Percentiles rank a stretch among this genome's conserved stretches.
Evolutionary conservation across 1,284 basidiomycete species (phyloP).

Genomic region (Leccinum pachyderme): DNA sequence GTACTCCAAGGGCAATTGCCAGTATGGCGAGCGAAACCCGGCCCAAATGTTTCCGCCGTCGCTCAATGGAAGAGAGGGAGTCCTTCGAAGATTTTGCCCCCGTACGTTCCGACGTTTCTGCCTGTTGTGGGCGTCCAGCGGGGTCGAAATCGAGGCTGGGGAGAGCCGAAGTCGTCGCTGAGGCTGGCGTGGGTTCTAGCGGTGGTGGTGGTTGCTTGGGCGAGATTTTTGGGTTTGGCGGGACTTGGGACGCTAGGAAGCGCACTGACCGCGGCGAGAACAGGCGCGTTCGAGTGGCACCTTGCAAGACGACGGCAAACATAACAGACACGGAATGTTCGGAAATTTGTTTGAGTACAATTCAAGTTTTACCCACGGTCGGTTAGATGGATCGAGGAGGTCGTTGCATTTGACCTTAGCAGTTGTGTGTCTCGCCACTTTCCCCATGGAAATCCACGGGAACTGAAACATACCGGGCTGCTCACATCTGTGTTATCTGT

Average conservation of each 20-base stretch:
- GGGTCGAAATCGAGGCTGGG: conserved; percentile 61
- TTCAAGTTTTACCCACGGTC: no score
- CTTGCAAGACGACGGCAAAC: conserved; percentile 25
- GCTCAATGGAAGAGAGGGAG: conserved; percentile 71
- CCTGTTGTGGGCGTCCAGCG: conserved; percentile 30
- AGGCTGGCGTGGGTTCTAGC: conserved; percentile 1
- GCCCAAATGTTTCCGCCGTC: conserved; percentile 54
- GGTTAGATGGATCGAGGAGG: no score
- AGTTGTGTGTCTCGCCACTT: no score
- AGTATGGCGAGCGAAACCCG: conserved; percentile 55
- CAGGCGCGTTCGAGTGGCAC: conserved; percentile 19
- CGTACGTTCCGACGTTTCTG: conserved; percentile 41
- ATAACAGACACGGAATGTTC: conserved; percentile 10
- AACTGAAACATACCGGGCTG: no score
- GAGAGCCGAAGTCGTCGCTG: conserved; percentile 13
- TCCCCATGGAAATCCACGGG: no score
- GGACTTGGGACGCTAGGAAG: conserved; percentile 23
- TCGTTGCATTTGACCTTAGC: no score
- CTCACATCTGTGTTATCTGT: no score
- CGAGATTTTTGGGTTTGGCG: conserved; percentile 10
- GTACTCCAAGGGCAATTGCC: conserved; percentile 46
- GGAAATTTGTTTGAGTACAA: background rate
- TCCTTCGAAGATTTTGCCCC: conserved; percentile 74
- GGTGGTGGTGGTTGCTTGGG: conserved; percentile 7
- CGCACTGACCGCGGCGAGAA: conserved; percentile 20